phyloP scores from a whole-genome alignment of 352 stramenopile genomes.

The Blastocystis sp. region DNA sequence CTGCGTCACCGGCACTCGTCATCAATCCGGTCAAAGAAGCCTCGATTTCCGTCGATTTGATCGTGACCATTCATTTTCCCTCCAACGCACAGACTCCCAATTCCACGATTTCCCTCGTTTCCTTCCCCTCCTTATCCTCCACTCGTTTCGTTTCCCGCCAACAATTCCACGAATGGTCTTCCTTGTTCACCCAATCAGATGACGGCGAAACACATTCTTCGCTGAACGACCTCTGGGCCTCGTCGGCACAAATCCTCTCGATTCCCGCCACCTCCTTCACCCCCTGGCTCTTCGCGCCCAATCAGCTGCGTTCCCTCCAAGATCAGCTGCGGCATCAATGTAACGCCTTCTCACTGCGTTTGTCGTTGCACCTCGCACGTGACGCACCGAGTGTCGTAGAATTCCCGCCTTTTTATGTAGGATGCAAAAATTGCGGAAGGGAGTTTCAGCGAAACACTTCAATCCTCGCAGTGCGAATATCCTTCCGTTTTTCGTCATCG shows the following conservation, averaged over 20 bases:
- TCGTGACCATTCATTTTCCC: neutral
- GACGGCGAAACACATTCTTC: neutral
- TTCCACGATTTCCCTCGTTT: neutral
- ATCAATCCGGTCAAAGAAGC: neutral
- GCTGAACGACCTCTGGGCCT: constrained; percentile 9
- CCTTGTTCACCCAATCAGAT: neutral
- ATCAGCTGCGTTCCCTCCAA: too few species aligned
- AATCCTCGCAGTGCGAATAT: constrained; percentile 51
- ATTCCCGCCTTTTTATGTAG: neutral
- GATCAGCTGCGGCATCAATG: neutral
- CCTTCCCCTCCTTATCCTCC: neutral
- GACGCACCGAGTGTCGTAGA: neutral
- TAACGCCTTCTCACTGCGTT: neutral
- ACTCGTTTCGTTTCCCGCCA: neutral
- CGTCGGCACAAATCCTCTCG: neutral
- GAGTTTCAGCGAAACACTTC: too few species aligned
- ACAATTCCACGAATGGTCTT: neutral
- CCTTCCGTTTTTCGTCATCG: neutral
- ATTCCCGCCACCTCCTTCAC: neutral
- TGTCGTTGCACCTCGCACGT: neutral
- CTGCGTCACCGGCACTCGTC: neutral
- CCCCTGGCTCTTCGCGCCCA: too few species aligned
- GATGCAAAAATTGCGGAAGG: neutral
- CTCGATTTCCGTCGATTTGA: neutral
- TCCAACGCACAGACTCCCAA: neutral